phyloP scores from a whole-genome alignment of 140 eudicot genomes.

The Anethum foeniculum region DNA sequence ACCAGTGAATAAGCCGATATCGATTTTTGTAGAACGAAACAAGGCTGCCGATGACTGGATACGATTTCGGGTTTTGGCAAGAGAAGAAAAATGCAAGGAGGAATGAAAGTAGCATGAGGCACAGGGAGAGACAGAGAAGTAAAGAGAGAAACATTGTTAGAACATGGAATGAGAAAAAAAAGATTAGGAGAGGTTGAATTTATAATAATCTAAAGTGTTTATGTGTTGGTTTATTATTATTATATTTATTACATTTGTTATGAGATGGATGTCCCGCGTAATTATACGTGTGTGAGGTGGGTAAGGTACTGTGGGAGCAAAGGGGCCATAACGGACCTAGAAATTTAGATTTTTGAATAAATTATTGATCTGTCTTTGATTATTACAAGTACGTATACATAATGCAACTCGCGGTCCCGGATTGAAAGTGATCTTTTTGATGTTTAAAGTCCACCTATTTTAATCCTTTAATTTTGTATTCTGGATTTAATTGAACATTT shows the following conservation, averaged over 20 bases:
- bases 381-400: not conserved
- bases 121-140: slow-evolving; percentile 26
- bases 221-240: not conserved
- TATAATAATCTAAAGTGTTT: not conserved
- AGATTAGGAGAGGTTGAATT: not conserved
- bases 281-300: not conserved
- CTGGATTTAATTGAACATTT: not conserved
- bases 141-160: slow-evolving; percentile 29
- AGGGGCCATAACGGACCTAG: not conserved
- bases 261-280: not conserved
- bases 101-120: slow-evolving; percentile 22
- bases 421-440: not conserved
- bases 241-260: not conserved
- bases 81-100: not conserved
- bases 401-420: not conserved
- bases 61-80: slow-evolving; percentile 22
- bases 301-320: not conserved
- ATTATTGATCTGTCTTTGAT: not conserved
- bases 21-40: slow-evolving; percentile 55
- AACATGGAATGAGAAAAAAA: not conserved
- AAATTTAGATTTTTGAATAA: not conserved
- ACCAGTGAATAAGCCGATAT: slow-evolving; percentile 54
- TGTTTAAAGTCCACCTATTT: not conserved
- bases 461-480: not conserved
- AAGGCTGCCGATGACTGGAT: slow-evolving; percentile 51